Conservation (phyloP, 495 filamentous ascomycete species). For the Hypomontagnella submonticulosa region DNA sequence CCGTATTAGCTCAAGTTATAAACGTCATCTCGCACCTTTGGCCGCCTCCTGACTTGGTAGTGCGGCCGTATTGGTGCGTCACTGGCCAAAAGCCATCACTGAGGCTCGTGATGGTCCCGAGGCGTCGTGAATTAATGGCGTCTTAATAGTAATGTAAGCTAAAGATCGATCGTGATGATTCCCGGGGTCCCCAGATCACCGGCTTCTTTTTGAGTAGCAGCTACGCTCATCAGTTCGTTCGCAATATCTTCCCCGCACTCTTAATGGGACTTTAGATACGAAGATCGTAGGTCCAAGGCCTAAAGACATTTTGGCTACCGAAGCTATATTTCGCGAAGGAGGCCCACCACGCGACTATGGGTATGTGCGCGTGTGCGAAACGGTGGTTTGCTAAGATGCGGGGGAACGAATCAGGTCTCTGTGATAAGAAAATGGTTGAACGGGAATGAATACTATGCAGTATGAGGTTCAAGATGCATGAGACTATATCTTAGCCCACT, state of each 20-base stretch:
- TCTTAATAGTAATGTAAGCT: constrained; percentile 8
- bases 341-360: constrained; percentile 21
- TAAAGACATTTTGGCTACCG: constrained; percentile 7
- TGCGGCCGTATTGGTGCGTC: constrained; percentile 9
- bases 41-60: constrained; percentile 25
- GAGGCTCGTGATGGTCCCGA: constrained; percentile 11
- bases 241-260: constrained; percentile 25
- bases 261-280: constrained; percentile 8
- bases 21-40: constrained; percentile 35
- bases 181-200: constrained; percentile 24
- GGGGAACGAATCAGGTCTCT: constrained; percentile 35
- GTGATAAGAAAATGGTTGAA: constrained; percentile 34
- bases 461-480: constrained; percentile 29
- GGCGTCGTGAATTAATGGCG: constrained; percentile 27
- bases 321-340: constrained; percentile 20
- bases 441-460: constrained; percentile 20
- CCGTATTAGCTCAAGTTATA: constrained; percentile 5
- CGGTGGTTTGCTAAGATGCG: constrained; percentile 29
- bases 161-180: constrained; percentile 17
- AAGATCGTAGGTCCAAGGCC: constrained; percentile 9
- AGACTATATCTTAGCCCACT: constrained; percentile 10
- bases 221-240: constrained; percentile 16
- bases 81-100: not conserved
- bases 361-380: constrained; percentile 5
- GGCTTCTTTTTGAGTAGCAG: constrained; percentile 13